Percentiles rank a stretch among this genome's conserved stretches.
Conservation (phyloP, 1,284 basidiomycete genomes). For the Cryptococcus depauperatus region DNA sequence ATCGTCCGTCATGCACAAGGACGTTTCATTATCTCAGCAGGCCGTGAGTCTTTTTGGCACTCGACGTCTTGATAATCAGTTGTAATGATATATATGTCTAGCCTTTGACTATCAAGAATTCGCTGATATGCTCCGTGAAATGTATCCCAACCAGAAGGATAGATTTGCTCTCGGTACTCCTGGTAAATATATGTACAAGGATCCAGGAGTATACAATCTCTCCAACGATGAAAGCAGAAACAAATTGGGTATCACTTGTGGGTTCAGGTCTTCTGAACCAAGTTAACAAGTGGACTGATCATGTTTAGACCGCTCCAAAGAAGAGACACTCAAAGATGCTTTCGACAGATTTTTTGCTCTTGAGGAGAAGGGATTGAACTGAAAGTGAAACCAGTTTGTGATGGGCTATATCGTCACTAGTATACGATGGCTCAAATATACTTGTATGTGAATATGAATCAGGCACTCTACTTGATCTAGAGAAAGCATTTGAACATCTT, state of each 20-base stretch:
- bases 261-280: not conserved
- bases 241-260: conserved; percentile 25
- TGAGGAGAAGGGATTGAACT: conserved; percentile 19
- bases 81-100: not conserved
- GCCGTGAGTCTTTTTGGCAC: conserved; percentile 20
- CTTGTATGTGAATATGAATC: no score
- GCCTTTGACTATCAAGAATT: conserved; percentile 22
- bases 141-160: conserved; percentile 17
- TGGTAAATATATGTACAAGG: conserved; percentile 19
- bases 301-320: conserved; percentile 16
- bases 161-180: conserved; percentile 19
- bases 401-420: no score
- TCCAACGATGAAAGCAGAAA: conserved; percentile 20
- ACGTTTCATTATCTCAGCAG: conserved; percentile 18
- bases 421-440: no score
- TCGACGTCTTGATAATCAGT: not conserved
- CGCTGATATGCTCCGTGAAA: conserved; percentile 15
- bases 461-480: no score
- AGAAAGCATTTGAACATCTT: no score
- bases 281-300: not conserved
- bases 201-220: conserved; percentile 21
- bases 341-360: conserved; percentile 21
- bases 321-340: conserved; percentile 20
- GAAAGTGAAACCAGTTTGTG: no score
- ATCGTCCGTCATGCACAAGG: conserved; percentile 17